Evolutionary conservation across 495 filamentous ascomycete species (phyloP), one percentile per base, ranked within the genome.

Genomic region (Podospora sp.): DNA sequence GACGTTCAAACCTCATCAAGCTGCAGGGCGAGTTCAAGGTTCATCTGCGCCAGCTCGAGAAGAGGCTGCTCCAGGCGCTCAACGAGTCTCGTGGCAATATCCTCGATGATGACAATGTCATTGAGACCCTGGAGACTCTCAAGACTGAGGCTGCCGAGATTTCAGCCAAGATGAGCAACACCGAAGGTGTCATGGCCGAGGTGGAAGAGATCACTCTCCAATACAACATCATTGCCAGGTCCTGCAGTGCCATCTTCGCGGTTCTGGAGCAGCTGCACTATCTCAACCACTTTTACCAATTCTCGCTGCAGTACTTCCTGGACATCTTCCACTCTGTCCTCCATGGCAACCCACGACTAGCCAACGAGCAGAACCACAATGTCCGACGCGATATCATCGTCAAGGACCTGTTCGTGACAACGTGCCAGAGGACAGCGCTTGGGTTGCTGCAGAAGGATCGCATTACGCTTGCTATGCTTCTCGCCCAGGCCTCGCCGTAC

Each of bases 271-370:
- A 98, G 77, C 89, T 99, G 55, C 94, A 97, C 76, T 94, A 97
- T 73, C 88, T 99, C 76, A 97, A 99, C 75, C 96, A 98, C 82
- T 98, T 98, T 82, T 99, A 99, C 76, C 95, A 98, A 72, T 98
- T 99, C 85, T 98, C 96, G 22, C 84, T 99, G 57, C 93, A 97
- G 80, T 99, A 94, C 79, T 99, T 99, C 77, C 85, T 95, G 18
- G 92, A 97, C 73, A 99, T 99, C 70, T 98, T 99, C 86, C 88
- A 96, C 74, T 89, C 91, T 0, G 94, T 99, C 40, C 86, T 99
- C 21, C 91, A 90, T 71, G 84, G 87, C 63, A 95, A 95, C 78
- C 90, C 90, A 71, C 85, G 86, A 26, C 84, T 96, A 60, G 84
- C 87, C 7, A 83, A 82, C 40, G 89, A 92, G 77, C 89, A 83